Base-by-base conservation (phyloP, 2,329 filamentous ascomycete species). In the Nemania abortiva region DNA sequence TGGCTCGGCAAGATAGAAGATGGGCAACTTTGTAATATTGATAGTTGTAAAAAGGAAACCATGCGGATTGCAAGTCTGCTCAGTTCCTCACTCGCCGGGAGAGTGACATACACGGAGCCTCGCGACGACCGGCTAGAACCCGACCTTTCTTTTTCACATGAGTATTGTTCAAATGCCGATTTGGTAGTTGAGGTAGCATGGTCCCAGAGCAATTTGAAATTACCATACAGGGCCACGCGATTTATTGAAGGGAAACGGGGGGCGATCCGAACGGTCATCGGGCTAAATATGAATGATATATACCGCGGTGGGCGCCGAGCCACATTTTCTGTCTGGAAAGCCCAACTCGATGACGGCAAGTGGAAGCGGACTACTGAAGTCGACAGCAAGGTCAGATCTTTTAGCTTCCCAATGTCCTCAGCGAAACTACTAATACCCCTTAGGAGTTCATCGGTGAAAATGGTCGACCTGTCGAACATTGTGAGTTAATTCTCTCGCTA, bases 261-360 rank as follows among this genome's bases (percentile, higher is more conserved):
- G 7, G 31, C 6, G 13, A 52, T 62, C 11, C 64, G 31, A 15
- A 66, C 64, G 1, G 58, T 66, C 57, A 15, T 66, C 6, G 58
- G 64, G 18, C 29, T 66, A n/a, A 52, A 52, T 45, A 62, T 66
- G 57, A 61, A 52, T 27, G 42, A 62, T 6, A 66, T 66, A 13
- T 66, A 62, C 52, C 31, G 3, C 13, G 57, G 64, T 27, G 42
- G 50, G 6, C 6, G 52, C 20, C 22, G 24, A 6, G 64, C 64
- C 5, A 42, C 52, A 3, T 62, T 66, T 45, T 56, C 57, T 2
- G 31, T 66, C 4, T 66, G 52, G 64, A 47, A 57, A 45, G 64
- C 57, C 24, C 13, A 52, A 13, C 52, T 45, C 24, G 39, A 62
- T 27, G 39, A 37, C 20, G 31, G 27, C 4, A 2, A 34, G 31